Base-by-base conservation (phyloP, 1,139 yeast species). In the Pichia sp. region DNA sequence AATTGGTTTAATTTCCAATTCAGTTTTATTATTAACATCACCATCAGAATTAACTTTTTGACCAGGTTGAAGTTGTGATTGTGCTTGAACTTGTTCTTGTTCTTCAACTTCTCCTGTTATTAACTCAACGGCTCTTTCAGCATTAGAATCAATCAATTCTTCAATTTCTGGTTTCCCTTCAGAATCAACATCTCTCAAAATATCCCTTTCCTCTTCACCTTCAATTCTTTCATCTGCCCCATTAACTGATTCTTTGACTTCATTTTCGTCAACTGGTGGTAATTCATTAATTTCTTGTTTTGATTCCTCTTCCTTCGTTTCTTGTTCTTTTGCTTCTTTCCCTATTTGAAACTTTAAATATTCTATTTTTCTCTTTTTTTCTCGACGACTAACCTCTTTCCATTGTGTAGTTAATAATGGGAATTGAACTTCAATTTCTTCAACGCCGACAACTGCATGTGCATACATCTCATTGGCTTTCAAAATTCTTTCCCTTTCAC, bases 391-490 rank as follows among this genome's bases (percentile, higher is more conserved):
- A 59, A 89, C 69, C 26, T 77, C 83, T 49, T 74, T 80, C 66
- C 97, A 91, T 38, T 89, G 86, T 43, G 73, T 73, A 33, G 81
- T 60, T 49, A 91, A 82, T 40, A 78, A 86, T 1, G 88, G 79
- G 29, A 66, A 72, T 18, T 52, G 59, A 16, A 76, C 72, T 35
- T 82, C 77, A 52, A 89, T 80, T 49, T 93, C 99, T 54, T 93
- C 98, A 40, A 91, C 74, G 10, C 93, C 95, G 58, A 93, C 94
- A 61, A 88, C 95, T 0, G 96, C 96, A 64, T 91, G 89, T 9
- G 97, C 94, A 57, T 78, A 74, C 97, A 93, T 88, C 62, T 93
- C 98, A 47, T 91, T 85, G 0, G 97, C 96, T 59, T 85, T 88
- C 43, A 89, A 72, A 13, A 81, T 68, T 39, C 95, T 68, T 48